Base-by-base conservation (phyloP, 495 filamentous ascomycete species). In the Aspergillus avenaceus region DNA sequence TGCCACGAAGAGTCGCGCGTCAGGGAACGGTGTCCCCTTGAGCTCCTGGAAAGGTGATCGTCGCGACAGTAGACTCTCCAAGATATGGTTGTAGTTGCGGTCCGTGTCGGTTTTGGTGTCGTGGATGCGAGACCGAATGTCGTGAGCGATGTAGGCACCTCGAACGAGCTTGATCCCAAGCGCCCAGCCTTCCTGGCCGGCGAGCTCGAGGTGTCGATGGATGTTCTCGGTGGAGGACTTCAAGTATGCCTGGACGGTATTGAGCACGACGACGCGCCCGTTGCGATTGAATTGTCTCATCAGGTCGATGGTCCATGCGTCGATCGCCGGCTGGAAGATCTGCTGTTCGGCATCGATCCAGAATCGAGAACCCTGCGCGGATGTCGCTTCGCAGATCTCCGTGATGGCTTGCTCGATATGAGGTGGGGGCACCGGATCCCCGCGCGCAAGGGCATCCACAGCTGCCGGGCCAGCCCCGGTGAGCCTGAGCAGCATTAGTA, bases 161-260 rank as follows among this genome's bases (percentile, higher is more conserved):
- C 91, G 77, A 3, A 96, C 91, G 3, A 96, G 77, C 67, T 96
- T 96, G 23, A 91, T 79, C n/a, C 91, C 91, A 5, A 93, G 70
- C 0, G 80, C 83, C 59, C 86, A 92, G 1, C 78, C 79, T 34
- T 87, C 84, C 32, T 76, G 58, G 13, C 71, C 49, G 0, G 91
- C 88, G 5, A 64, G 54, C 3, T 65, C 67, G 3, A 95, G 75
- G 62, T 95, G 88, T 1, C 58, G 54, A 11, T 76, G 73, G 0
- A 96, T 70, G 1, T 76, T 78, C 5, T 58, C 59, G 0, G 87
- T 79, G 0, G 83, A 83, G 4, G 77, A 70, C 61, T 86, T 86
- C 13, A 92, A 73, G 64, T 95, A 96, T 16, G 86, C 85, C 62
- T 96, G 90, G 63, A 86, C 85, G 7, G 85, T 88, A 28, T 72